Base-by-base conservation (phyloP, 179 eudicot species). In the Actinidia chinensis region DNA sequence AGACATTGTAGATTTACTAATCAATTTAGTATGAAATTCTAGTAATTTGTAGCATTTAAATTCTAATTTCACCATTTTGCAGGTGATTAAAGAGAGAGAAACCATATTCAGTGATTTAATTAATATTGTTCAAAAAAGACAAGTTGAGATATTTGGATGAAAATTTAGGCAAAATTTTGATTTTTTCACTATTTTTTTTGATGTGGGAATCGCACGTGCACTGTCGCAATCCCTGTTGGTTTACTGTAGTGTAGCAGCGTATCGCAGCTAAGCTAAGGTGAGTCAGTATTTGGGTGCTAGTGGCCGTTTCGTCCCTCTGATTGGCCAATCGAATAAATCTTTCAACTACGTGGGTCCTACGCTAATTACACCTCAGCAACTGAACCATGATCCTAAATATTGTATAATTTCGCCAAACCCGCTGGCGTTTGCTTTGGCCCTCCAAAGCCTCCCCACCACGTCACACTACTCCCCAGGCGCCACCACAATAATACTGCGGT, bases 331-430 rank as follows among this genome's bases (percentile, higher is more conserved):
- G 46, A 20, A 1, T 2, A 6, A 0, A n/a, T n/a, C 7, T 13
- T 28, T 28, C 40, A 8, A 36, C 65, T 20, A 20, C 10, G 8
- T 28, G 74, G 67, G 50, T 20, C 73, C 56, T 50, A 17, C 63
- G 66, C 40, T 23, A 6, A 17, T 4, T 58, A 60, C 69, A 80
- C 71, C 52, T 75, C 82, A 74, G 82, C 79, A 43, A 42, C 15
- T 22, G 1, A 8, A 59, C 28, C 55, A 51, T 28, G 15, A 14
- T 71, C 50, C 78, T 47, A 36, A 73, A 76, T 48, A 15, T 70
- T 22, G 82, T 1, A n/a, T 55, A 11, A 17, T 75, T 56, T 23
- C 18, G 18, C 75, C 44, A 58, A 75, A 68, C 46, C 6, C 58
- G 82, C 82, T 68, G 17, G 44, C 79, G 71, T 48, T 3, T 14